Base-by-base conservation (phyloP, 805 yeast species). In the Saturnispora bothae region DNA sequence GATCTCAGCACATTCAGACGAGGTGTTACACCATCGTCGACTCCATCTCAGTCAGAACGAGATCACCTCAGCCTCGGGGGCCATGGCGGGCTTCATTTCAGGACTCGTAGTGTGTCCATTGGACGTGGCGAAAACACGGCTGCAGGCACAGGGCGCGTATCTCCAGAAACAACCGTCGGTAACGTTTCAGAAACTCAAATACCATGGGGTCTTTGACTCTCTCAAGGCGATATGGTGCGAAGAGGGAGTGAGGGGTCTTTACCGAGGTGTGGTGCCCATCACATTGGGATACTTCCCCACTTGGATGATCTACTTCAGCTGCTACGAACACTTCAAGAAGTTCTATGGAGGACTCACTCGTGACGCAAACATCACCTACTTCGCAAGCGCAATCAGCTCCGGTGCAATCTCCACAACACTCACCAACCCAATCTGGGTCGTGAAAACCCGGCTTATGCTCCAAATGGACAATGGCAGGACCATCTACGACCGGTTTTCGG, bases 371-470 rank as follows among this genome's bases (percentile, higher is more conserved):
- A 14, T 55, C 26, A 57, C 58, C 38, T 76, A 72, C 50, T 70
- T 70, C 47, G 59, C 62, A 31, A 65, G 75, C 38, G 96, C 98
- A 1, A 69, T 89, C 35, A 71, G 84, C 4, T 95, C 97, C 2
- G 98, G 98, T 21, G 75, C 83, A 40, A 74, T 78, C 6, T 82
- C 95, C 2, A 82, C 97, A 1, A 66, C 84, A 9, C 57, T 78
- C 7, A 89, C 95, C 0, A 92, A 92, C 56, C 98, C 98, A 9
- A 83, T 89, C 12, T 92, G 98, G 98, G 97, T 92, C 32, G 88
- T 92, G 22, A 92, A 92, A 56, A 92, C 98, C 1, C 66, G 98
- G 51, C 63, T 92, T 36, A 92, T 92, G 97, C 66, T 88, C 29
- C 95, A 83, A 52, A 78, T 79, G 38, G 71, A 69, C 22, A 56